Evolutionary conservation across 495 filamentous ascomycete species (phyloP).

Genomic region (Tuber magnatum): DNA sequence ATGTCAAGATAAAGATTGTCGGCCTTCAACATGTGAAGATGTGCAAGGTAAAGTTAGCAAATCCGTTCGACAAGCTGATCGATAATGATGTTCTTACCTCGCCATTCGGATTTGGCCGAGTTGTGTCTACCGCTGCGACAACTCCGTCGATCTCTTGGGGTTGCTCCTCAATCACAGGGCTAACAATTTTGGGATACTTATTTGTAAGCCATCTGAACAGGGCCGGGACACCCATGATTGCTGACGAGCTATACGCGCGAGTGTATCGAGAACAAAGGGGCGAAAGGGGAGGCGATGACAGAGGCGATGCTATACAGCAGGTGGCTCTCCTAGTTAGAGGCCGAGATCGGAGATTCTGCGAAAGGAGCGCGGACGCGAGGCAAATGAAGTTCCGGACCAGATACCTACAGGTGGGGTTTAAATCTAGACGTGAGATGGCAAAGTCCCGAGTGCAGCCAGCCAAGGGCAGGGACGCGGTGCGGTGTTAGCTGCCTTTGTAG

Average conservation of each 20-base stretch:
- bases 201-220: slow-evolving; percentile 42
- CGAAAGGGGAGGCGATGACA: background rate
- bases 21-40: slow-evolving; percentile 51
- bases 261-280: background rate
- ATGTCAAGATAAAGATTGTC: slow-evolving; percentile 98
- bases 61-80: background rate
- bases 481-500: background rate
- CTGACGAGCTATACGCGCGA: background rate
- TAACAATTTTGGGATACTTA: slow-evolving; percentile 76
- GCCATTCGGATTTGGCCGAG: slow-evolving; percentile 87
- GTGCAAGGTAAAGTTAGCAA: slow-evolving; percentile 11
- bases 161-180: slow-evolving; percentile 76
- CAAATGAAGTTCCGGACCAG: background rate
- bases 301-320: background rate
- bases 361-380: background rate
- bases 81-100: slow-evolving; percentile 45
- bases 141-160: slow-evolving; percentile 66
- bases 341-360: background rate
- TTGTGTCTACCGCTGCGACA: slow-evolving; percentile 73
- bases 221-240: slow-evolving; percentile 40
- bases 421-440: background rate
- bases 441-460: background rate
- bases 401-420: too few species aligned
- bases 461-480: background rate
- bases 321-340: background rate